Evolutionary conservation across 108 stramenopile species (phyloP), one percentile per base, ranked within the genome.

Genomic region (Nannochloropsis salina): DNA sequence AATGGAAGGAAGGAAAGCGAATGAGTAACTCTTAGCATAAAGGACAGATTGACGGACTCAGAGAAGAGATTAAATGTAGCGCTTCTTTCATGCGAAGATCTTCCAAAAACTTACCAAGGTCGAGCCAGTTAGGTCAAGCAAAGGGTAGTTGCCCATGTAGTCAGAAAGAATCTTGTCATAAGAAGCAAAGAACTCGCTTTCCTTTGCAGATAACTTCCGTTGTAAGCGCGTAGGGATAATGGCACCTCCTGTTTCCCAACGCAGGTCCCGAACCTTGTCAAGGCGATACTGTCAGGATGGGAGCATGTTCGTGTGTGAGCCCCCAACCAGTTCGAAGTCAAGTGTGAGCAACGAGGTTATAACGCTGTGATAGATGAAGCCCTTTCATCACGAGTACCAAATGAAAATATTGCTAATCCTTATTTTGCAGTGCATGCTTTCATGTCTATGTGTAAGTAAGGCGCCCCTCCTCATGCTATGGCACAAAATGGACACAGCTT

Each of bases 131-230:
- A 45, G 45, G 40, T 51, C 51, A 18, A 84, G 45, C 84, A 84
- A 41, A 74, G 45, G n/a, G 22, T 81, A 44, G 10, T 80, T 4
- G 43, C 83, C 43, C 51, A 87, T 86, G 90, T 90, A 88, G 9
- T 89, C 44, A 9, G 93, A 89, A 6, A 92, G 92, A 41, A 95
- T 74, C 51, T 87, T 83, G 81, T 95, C 94, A 84, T 95, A 95
- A n/a, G 83, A 91, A 15, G 92, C 83, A 87, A 94, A 93, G 82
- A 93, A 93, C 43, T 94, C 94, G 41, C 88, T 84, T 86, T 95
- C 94, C 22, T 92, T 84, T 20, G 93, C 91, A 74, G 85, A 86
- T 31, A 94, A 86, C 10, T 92, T 90, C 15, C 44, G 85, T 61
- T 85, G 83, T 44, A 94, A 87, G 47, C 84, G 42, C 22, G 89